These are phyloP conservation scores for Hevea brasiliensis DNA, from an alignment of 345 rosid species.

Conservation along the genomic window DNA sequence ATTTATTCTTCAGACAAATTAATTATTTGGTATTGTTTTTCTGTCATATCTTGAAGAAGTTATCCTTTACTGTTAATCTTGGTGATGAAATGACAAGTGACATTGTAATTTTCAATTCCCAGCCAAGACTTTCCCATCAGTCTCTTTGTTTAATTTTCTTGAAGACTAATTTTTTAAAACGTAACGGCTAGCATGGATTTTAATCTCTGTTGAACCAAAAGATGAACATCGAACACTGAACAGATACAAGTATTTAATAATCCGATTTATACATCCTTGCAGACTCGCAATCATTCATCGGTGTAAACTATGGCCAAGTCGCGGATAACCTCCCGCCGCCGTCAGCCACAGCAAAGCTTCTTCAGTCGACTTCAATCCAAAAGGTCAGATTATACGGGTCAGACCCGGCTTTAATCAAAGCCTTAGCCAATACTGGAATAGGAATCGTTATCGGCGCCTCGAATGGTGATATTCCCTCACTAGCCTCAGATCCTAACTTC, in stretches of 20 bases:
- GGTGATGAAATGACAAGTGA: background rate
- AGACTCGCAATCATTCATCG: conserved; percentile 77
- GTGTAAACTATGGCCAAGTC: conserved; percentile 84
- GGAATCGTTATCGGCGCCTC: conserved; percentile 78
- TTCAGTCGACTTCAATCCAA: conserved; percentile 65
- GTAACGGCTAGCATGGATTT: conserved; percentile 4
- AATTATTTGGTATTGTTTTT: too few relatives aligned
- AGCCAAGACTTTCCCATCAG: too few relatives aligned
- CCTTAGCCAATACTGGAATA: conserved; percentile 73
- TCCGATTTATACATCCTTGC: background rate
- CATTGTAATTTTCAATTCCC: too few relatives aligned
- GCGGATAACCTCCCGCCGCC: conserved; percentile 96
- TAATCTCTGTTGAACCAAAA: background rate
- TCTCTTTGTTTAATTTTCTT: background rate
- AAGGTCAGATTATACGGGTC: conserved; percentile 80
- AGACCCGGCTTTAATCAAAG: conserved; percentile 74
- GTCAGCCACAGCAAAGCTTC: conserved; percentile 73
- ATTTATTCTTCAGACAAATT: background rate
- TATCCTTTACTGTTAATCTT: too few relatives aligned
- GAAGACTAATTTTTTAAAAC: background rate
- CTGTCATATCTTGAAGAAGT: background rate
- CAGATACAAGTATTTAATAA: too few relatives aligned
- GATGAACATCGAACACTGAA: too few relatives aligned
- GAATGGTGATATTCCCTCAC: conserved; percentile 72
- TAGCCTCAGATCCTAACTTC: conserved; percentile 75